phyloP scores from a whole-genome alignment of 371 early-diverging fungal genomes.

The Rhizopus stolonifer region DNA sequence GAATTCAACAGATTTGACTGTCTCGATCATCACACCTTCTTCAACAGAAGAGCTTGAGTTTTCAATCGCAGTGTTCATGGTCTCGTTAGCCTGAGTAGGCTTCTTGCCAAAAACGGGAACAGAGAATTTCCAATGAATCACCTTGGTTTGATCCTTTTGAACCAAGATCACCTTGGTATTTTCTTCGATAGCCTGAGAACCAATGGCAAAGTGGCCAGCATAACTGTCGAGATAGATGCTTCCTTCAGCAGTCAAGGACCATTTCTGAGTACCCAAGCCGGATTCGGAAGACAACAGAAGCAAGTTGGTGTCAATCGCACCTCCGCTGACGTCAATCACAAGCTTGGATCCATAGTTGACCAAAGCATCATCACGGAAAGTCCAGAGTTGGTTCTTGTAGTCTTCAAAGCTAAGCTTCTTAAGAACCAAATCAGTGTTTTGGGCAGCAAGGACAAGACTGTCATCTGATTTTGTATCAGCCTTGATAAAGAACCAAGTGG shows the following conservation, averaged over 20 bases:
- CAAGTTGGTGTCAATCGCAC: conserved; percentile 16
- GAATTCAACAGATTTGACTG: conserved; percentile 23
- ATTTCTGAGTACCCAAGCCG: conserved; percentile 32
- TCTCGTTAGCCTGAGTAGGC: background rate
- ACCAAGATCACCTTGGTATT: conserved; percentile 12
- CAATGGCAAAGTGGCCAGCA: conserved; percentile 12
- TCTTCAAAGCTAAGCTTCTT: conserved; percentile 35
- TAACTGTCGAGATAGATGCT: conserved; percentile 36
- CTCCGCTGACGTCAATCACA: conserved; percentile 38
- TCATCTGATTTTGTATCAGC: conserved; percentile 15
- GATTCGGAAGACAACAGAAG: conserved; percentile 25
- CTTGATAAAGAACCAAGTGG: conserved; percentile 44
- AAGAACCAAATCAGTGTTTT: conserved; percentile 20
- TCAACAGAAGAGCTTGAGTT: conserved; percentile 23
- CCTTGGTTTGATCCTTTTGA: conserved; percentile 6
- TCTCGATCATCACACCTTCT: conserved; percentile 30
- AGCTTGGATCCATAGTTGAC: conserved; percentile 54
- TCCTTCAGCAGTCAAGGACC: conserved; percentile 41
- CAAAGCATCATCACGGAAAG: conserved; percentile 47
- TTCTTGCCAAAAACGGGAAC: conserved; percentile 42
- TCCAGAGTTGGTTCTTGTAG: conserved; percentile 52
- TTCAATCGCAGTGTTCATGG: conserved; percentile 14
- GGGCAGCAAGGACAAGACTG: conserved; percentile 34
- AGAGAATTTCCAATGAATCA: conserved; percentile 40
- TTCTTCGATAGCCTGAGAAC: conserved; percentile 11